Evolutionary conservation across 225 moss, liverwort and hornwort species (phyloP), one percentile per base, ranked within the genome.

Genomic region (Bryoerythrophyllum caledonicum): DNA sequence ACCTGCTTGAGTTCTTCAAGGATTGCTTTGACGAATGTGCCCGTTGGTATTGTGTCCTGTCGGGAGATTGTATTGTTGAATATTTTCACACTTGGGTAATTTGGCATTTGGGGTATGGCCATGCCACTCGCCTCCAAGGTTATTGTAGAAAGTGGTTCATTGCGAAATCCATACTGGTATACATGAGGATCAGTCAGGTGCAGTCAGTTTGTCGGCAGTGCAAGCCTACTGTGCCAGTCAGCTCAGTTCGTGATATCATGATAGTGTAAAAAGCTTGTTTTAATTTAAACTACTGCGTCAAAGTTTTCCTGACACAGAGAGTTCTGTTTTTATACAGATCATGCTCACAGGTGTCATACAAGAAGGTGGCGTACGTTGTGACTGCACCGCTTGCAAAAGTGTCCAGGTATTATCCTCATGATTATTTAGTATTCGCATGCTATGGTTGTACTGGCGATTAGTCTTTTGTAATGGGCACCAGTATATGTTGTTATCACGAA

Each of bases 311-410:
- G 25, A 32, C 25, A 9, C 54, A 24, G n/a, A 69, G 1, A 12
- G 21, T 72, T 61, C 7, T 40, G 1, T 24, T 35, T 53, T 35
- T 49, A 46, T 19, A 17, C 90, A 96, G 96, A 80, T 96, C 37
- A 87, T 96, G 93, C 89, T 88, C 7, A 93, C 91, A 4, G 96
- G 96, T 49, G 84, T 79, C 44, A 89, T 96, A 74, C 78, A 89
- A 77, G 78, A 69, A 67, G 86, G 86, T 67, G 91, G 96, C 26
- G 85, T 96, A 71, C 73, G 89, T 61, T 96, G 96, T 62, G 84
- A 93, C 76, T 96, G 96, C 77, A 80, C 60, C 41, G 73, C 62
- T 66, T 96, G 96, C 86, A 90, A 84, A 71, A 91, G 96, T 49
- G 74, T 80, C 76, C 83, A 89, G 90, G 96, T 96, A 70, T 77